Conservation (phyloP, 768 basidiomycete genomes). For the Mycena leptocephala region DNA sequence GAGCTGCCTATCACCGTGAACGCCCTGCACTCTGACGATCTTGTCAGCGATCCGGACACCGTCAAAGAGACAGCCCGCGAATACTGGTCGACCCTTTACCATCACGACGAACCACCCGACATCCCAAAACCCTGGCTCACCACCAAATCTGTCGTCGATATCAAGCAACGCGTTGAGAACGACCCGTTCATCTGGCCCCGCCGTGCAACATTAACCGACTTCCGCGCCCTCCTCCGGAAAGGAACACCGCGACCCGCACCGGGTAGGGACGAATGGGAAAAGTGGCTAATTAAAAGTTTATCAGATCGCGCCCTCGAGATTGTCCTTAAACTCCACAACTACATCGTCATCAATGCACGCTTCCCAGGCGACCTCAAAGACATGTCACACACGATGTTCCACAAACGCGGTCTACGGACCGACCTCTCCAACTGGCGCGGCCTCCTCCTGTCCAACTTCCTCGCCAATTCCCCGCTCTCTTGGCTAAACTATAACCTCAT, state of each 20-base stretch:
- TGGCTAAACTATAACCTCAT: too few species aligned
- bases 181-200: background rate
- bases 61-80: background rate
- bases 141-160: background rate
- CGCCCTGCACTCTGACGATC: background rate
- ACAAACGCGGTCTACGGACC: too few species aligned
- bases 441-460: too few species aligned
- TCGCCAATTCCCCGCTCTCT: too few species aligned
- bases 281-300: too few species aligned
- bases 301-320: too few species aligned
- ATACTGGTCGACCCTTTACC: background rate
- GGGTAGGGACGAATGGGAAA: slow-evolving; percentile 1
- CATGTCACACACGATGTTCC: too few species aligned
- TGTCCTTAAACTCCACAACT: too few species aligned
- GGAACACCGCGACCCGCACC: background rate
- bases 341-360: too few species aligned
- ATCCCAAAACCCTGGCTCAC: background rate
- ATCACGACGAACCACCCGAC: background rate
- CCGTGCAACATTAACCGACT: background rate
- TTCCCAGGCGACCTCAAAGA: too few species aligned
- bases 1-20: background rate
- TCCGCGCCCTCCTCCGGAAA: background rate
- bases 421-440: too few species aligned
- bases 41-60: background rate
- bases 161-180: background rate